Percentiles rank a stretch among this genome's conserved stretches.
Conservation (phyloP, 2,329 filamentous ascomycete genomes). For the Catunica adiposa region DNA sequence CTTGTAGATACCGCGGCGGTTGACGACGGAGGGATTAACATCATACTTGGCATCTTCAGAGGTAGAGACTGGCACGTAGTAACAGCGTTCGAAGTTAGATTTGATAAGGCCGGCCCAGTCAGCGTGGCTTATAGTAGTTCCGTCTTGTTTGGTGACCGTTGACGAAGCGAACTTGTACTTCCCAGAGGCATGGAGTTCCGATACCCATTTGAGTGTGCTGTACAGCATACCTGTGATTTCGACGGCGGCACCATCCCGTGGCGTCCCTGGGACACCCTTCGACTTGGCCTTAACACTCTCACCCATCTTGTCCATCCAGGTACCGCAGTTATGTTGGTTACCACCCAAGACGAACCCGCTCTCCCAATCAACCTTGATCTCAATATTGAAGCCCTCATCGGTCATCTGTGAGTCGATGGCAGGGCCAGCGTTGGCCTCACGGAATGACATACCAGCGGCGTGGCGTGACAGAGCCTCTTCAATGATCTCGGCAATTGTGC, state of each 20-base stretch:
- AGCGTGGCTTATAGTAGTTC: constrained; percentile 46
- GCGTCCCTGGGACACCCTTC: constrained; percentile 91
- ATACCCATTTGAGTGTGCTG: constrained; percentile 72
- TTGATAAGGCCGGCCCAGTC: constrained; percentile 72
- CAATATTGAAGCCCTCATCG: constrained; percentile 77
- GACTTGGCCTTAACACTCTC: constrained; percentile 80
- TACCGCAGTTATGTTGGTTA: constrained; percentile 87
- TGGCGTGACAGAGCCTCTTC: constrained; percentile 89
- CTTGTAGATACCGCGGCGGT: constrained; percentile 94
- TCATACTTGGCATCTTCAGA: constrained; percentile 63
- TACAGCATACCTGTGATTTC: constrained; percentile 91
- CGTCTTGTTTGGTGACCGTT: constrained; percentile 51
- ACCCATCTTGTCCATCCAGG: constrained; percentile 99
- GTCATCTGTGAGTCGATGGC: constrained; percentile 86
- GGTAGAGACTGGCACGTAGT: constrained; percentile 59
- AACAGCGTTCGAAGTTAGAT: constrained; percentile 78
- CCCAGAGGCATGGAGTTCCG: constrained; percentile 47
- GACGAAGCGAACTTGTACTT: constrained; percentile 50
- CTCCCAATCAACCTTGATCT: constrained; percentile 79
- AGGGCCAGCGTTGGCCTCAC: constrained; percentile 84
- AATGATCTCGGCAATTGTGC: constrained; percentile 73
- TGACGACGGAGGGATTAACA: constrained; percentile 62
- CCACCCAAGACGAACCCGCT: constrained; percentile 88
- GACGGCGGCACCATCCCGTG: constrained; percentile 83
- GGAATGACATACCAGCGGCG: constrained; percentile 76